These are phyloP conservation scores for Pisolithus orientalis DNA, from an alignment of 768 basidiomycete species.

Conservation along the genomic window DNA sequence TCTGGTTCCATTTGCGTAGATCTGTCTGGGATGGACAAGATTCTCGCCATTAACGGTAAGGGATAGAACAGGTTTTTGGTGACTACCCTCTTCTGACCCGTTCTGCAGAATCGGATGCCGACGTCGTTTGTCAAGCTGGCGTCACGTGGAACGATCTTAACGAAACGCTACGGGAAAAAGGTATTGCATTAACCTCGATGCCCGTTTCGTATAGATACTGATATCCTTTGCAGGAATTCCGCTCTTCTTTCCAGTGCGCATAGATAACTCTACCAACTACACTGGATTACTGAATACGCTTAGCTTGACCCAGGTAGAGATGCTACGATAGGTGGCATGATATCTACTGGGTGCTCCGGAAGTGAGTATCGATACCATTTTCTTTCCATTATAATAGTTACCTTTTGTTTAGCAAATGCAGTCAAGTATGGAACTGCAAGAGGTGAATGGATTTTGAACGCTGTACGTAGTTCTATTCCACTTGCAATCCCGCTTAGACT, in stretches of 20 bases:
- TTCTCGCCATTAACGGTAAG: slow-evolving; percentile 46
- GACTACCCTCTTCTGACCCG: background rate
- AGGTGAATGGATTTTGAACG: slow-evolving; percentile 76
- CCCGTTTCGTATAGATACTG: background rate
- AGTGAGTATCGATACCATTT: slow-evolving; percentile 39
- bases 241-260: slow-evolving; percentile 11
- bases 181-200: slow-evolving; percentile 9
- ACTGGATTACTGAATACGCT: background rate
- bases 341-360: slow-evolving; percentile 74
- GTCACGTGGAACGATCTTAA: slow-evolving; percentile 75
- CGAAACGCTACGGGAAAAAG: slow-evolving; percentile 51
- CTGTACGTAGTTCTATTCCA: slow-evolving; percentile 37
- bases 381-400: background rate
- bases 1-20: slow-evolving; percentile 55
- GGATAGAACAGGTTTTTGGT: slow-evolving; percentile 8
- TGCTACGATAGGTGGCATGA: slow-evolving; percentile 77
- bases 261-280: background rate
- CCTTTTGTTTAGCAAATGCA: slow-evolving; percentile 47
- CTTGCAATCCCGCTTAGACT: background rate
- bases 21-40: slow-evolving; percentile 54
- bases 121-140: slow-evolving; percentile 68
- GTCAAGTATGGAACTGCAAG: slow-evolving; percentile 79
- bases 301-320: slow-evolving; percentile 13
- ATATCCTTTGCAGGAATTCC: slow-evolving; percentile 7
- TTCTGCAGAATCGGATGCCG: slow-evolving; percentile 53